Base-by-base conservation (phyloP, 192 early-diverging fungal genomes). In the Backusella liffmaniae region DNA sequence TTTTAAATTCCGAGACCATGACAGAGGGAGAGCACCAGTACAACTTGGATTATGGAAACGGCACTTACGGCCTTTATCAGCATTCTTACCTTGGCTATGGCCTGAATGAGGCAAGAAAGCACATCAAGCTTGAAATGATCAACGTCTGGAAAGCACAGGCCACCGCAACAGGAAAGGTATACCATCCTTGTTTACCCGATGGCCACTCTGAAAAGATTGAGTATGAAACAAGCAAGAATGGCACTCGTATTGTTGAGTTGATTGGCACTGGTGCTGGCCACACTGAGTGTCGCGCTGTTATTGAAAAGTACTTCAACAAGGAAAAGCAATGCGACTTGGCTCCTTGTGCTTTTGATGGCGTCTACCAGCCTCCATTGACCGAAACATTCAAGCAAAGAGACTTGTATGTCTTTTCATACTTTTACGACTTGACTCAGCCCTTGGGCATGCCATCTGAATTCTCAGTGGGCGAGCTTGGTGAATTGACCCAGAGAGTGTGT, bases 21-120 rank as follows among this genome's bases (percentile, higher is more conserved):
- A 76, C 78, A 2, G 80, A 88, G 21, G 96, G 94, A 29, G 90
- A 92, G 29, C 94, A 97, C 70, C 87, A 88, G 30, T 90, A 90
- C 67, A 86, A 90, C 42, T 81, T 97, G 76, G 73, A 78, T 21
- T 97, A 93, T 73, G 92, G 91, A 65, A 90, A 89, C 15, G 86
- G 91, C 68, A 79, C 86, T 8, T 96, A 97, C 80, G 76, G 84
- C 7, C 91, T 99, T 9, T 99, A 96, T 82, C 98, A 99, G 78
- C 96, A 99, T 85, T 95, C 93, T 44, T 99, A 98, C 79, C 90
- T 97, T 72, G 92, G 93, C 23, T 99, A 94, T 80, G 98, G 98
- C 12, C 84, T 99, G 36, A 95, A 90, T 86, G 89, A 96, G 73
- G 96, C 95, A 37, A 92, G 95, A 67, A 87, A 90, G 71, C 83